Base-by-base conservation (phyloP, 306 rosid genomes). In the Corylus heterophylla region DNA sequence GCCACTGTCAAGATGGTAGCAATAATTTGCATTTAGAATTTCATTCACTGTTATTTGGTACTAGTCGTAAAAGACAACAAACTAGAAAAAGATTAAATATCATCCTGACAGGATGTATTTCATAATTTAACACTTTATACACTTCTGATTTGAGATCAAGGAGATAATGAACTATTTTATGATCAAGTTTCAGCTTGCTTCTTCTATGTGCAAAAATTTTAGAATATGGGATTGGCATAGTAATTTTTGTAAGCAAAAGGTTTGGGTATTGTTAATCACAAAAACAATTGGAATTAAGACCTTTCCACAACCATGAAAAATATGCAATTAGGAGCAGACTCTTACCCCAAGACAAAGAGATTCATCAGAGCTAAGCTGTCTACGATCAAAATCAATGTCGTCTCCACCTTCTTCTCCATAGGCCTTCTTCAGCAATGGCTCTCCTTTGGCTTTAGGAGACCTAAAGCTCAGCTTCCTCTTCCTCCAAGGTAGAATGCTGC, bases 391-490 rank as follows among this genome's bases (percentile, higher is more conserved):
- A 86, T 96, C 99, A 55, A 96, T 96, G 83, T 96, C 99, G 80
- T 96, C 99, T 22, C 99, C 98, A n/a, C 99, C 99, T 90, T 91
- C 99, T 73, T 96, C 99, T n/a, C 93, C 99, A 37, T 96, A 90
- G 13, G 89, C 98, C 85, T 92, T 93, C 92, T 96, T 96, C 37
- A 93, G 68, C 87, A 96, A 82, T 0, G 99, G 99, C 80, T 96
- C 99, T 71, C 99, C 99, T 81, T 96, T 93, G 54, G 96, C 88
- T 78, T 96, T 93, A 44, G 98, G 99, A 75, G 99, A 93, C 79
- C 98, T 92, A 89, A 96, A 96, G 81, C 94, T 96, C 90, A 96
- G 75, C 91, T 96, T 96, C 83, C 99, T 93, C 97, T 96, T 96
- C 88, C 96, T 93, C 99, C 99, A 96, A 31, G 99, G 88, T 48